phyloP scores from a whole-genome alignment of 768 basidiomycete species.

The Pilatotrama ljubarskyi region DNA sequence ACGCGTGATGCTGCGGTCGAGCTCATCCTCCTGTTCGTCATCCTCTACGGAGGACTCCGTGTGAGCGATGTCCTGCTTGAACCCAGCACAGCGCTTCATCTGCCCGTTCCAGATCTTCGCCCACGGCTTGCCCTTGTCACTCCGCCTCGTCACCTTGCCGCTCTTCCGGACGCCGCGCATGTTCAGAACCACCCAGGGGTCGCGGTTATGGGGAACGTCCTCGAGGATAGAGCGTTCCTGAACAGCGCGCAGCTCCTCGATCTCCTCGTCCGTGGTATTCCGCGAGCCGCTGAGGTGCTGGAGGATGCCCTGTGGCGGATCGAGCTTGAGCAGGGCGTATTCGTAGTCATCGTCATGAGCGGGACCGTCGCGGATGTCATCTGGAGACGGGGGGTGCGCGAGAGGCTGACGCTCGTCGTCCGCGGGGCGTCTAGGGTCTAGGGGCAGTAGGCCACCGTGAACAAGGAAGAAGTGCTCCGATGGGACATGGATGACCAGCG shows the following conservation, averaged over 20 bases:
- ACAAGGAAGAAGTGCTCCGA: conserved; percentile 74
- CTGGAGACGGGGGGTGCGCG: conserved; percentile 52
- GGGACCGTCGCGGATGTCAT: conserved; percentile 10
- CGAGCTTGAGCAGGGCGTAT: conserved; percentile 5
- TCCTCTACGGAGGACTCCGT: conserved; percentile 17
- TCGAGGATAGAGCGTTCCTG: conserved; percentile 72
- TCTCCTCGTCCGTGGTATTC: not conserved
- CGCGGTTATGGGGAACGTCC: conserved; percentile 71
- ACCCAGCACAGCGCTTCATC: conserved; percentile 60
- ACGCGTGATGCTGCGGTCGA: not conserved
- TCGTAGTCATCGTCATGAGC: not conserved
- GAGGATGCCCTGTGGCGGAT: conserved; percentile 6
- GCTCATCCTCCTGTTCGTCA: conserved; percentile 19
- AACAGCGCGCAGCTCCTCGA: conserved; percentile 44
- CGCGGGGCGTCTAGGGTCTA: conserved; percentile 56
- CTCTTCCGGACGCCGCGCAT: conserved; percentile 54
- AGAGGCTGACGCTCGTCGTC: conserved; percentile 67
- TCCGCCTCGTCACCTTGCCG: conserved; percentile 39
- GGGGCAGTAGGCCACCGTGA: conserved; percentile 81
- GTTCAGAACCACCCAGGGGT: conserved; percentile 78
- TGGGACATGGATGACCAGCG: conserved; percentile 74
- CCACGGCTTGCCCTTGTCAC: conserved; percentile 68
- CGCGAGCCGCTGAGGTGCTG: not conserved
- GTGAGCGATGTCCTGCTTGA: conserved; percentile 22
- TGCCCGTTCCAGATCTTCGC: conserved; percentile 69